Conservation (phyloP, 345 rosid species). For the Sisymbrium irio region DNA sequence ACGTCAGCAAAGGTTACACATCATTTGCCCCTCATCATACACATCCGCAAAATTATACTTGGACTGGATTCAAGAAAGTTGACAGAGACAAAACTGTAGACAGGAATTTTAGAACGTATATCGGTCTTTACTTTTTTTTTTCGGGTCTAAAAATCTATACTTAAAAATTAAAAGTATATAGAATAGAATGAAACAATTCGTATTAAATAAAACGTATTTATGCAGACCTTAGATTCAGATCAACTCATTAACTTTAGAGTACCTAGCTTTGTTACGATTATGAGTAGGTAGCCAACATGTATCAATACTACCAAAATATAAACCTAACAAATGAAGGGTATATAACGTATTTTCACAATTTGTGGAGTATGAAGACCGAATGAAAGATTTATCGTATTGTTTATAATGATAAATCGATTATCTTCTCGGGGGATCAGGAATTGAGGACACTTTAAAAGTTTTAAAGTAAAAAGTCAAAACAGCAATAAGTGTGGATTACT, state of each 20-base stretch:
- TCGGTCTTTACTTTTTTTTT: not conserved
- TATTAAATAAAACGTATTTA: not conserved
- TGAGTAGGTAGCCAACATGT: slow-evolving; percentile 32
- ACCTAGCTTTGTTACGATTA: not conserved
- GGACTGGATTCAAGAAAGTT: slow-evolving; percentile 11
- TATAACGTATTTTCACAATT: slow-evolving; percentile 12
- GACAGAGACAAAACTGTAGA: not conserved
- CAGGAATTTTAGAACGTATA: slow-evolving; percentile 4
- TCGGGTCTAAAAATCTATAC: too few relatives aligned
- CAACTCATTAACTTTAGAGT: not conserved
- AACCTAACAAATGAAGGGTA: slow-evolving; percentile 11
- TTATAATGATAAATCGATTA: not conserved
- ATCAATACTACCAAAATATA: slow-evolving; percentile 27
- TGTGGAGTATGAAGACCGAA: slow-evolving; percentile 12
- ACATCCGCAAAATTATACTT: not conserved
- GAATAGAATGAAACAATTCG: not conserved
- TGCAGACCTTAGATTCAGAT: not conserved
- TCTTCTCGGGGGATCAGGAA: slow-evolving; percentile 6
- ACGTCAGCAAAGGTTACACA: not conserved
- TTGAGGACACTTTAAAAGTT: not conserved
- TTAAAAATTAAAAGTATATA: not conserved
- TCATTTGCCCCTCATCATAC: not conserved
- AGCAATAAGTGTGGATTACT: slow-evolving; percentile 27
- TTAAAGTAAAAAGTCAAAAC: slow-evolving; percentile 15
- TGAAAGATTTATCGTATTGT: too few relatives aligned